phyloP scores from a whole-genome alignment of 139 green algal species.

The Coelastrella sp. region DNA sequence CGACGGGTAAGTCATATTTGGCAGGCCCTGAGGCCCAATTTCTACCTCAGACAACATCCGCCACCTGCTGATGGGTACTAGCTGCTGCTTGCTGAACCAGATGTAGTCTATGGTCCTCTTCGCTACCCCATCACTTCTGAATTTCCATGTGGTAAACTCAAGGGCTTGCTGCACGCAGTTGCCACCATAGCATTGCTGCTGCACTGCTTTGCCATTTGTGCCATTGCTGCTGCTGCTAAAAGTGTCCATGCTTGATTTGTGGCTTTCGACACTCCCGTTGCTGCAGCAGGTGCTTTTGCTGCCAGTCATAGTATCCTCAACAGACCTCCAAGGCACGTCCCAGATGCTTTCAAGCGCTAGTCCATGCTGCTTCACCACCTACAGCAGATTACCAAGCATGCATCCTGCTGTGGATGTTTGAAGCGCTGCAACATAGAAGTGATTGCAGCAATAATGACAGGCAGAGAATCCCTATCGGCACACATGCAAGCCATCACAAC shows the following conservation, averaged over 20 bases:
- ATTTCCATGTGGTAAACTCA: constrained; percentile 73
- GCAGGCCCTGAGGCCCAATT: constrained; percentile 62
- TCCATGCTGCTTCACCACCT: constrained; percentile 1
- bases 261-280: not conserved
- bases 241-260: not conserved
- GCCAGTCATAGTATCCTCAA: no score
- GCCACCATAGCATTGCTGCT: no score
- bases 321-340: constrained; percentile 42
- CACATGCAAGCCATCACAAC: not conserved
- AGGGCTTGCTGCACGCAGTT: not conserved
- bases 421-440: no score
- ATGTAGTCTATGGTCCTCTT: constrained; percentile 74
- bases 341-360: constrained; percentile 43
- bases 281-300: constrained; percentile 4
- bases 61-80: constrained; percentile 58
- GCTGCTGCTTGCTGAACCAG: constrained; percentile 56
- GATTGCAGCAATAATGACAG: no score
- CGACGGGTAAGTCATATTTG: constrained; percentile 53
- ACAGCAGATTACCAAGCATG: no score
- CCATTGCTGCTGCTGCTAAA: not conserved
- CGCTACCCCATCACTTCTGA: constrained; percentile 50
- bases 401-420: no score
- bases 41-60: constrained; percentile 60
- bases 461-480: no score
- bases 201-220: not conserved